A percentile compares a stretch with the other conserved stretches of the same genome.
Conservation (phyloP, 2,329 filamentous ascomycete genomes). For the Ceratocystis ficicola region DNA sequence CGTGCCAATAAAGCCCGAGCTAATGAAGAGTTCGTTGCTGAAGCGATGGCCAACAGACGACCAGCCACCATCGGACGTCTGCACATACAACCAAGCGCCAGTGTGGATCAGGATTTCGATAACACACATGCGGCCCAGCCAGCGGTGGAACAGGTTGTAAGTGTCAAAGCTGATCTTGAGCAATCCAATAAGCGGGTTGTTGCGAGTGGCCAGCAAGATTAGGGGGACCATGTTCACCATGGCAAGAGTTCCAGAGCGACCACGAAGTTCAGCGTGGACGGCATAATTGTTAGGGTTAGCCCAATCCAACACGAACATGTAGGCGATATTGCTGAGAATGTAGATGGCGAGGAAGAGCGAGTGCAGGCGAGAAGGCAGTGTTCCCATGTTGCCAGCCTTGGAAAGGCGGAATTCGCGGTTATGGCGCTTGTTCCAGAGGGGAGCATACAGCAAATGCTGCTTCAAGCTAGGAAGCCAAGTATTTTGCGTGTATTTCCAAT, state of each 20-base stretch:
- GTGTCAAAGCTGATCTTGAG: conserved; percentile 69
- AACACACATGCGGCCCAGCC: conserved; percentile 65
- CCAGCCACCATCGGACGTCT: conserved; percentile 53
- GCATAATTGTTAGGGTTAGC: conserved; percentile 45
- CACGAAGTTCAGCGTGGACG: conserved; percentile 50
- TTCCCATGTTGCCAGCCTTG: conserved; percentile 47
- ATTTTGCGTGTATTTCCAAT: conserved; percentile 48
- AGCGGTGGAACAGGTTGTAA: conserved; percentile 70
- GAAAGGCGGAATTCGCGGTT: conserved; percentile 55
- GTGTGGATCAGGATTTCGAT: conserved; percentile 57
- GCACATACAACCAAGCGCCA: conserved; percentile 61
- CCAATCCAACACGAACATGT: conserved; percentile 53
- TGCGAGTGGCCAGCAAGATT: conserved; percentile 61
- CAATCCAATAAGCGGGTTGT: conserved; percentile 63
- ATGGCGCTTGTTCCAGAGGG: conserved; percentile 52
- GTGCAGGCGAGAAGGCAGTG: conserved; percentile 55
- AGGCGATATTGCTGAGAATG: conserved; percentile 47
- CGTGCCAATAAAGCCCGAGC: conserved; percentile 50
- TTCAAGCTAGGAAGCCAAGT: conserved; percentile 51
- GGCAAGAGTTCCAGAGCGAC: conserved; percentile 57
- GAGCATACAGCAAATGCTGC: conserved; percentile 48
- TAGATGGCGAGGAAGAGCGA: conserved; percentile 45
- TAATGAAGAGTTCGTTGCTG: conserved; percentile 49
- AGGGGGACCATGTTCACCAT: conserved; percentile 68
- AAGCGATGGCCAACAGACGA: conserved; percentile 44